Base-by-base conservation (phyloP, 208 protist genomes). In the Angomonas ambiguus region DNA sequence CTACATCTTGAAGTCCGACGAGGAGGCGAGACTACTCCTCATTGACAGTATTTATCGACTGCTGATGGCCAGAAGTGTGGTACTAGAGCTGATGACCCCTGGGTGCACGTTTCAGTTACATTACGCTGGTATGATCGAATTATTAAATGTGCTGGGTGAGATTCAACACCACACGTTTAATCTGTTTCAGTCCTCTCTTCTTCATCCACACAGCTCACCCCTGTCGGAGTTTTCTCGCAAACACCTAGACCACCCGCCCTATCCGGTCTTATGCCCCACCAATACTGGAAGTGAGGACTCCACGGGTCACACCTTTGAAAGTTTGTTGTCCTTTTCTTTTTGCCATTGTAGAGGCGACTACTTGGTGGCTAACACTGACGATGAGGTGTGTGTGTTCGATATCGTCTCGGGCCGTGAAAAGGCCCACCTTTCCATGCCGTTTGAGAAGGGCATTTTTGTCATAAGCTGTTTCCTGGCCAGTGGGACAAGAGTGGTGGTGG, bases 1-100 rank as follows among this genome's bases (percentile, higher is more conserved):
- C 67, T 62, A 62, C 51, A 63, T 91, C 24, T 51, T 95, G 27
- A 57, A 22, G 16, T 65, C 38, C 27, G 70, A 45, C 22, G 65
- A 61, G 41, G 68, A 72, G 34, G 31, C 56, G 51, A 53, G 27
- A 22, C 67, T 77, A 18, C 80, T 91, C 72, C 60, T 73, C 20
- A 71, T 95, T 38, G 89, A 87, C 61, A 78, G 67, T 34, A 78
- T 88, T 42, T 80, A 90, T 28, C 83, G 82, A 31, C 76, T 95
- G n/a, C 66, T 93, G 58, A 76, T 81, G 51, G 72, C 80, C 20
- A 67, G 70, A 31, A 45, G 77, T 3, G 31, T 95, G 55, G 61
- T 95, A 34, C 56, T 61, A 13, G 80, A 95, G 53, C 55, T 95
- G 32, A 71, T 67, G 30, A 34, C 63, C 1, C 72, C 63, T 63